Evolutionary conservation across 139 green algal genomes (phyloP), one percentile per base, ranked within the genome.

Genomic region (Pleodorina starrii): DNA sequence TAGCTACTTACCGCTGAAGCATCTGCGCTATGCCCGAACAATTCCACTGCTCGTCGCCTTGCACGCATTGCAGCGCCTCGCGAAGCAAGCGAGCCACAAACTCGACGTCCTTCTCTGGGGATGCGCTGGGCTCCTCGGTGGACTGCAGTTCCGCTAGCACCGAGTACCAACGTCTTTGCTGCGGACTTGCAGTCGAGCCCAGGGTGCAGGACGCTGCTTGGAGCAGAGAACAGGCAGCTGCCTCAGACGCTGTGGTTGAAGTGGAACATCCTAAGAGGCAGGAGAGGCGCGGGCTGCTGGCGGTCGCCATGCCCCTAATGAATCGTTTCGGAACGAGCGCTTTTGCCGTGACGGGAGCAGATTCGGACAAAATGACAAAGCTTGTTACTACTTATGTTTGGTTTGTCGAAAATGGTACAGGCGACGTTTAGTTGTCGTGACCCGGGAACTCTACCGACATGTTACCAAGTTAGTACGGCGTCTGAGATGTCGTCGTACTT

Each of bases 1-100:
- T 46, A 48, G 68, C 36, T 76, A 54, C 59, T 50, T 29, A 54
- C 43, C 81, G 82, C 32, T 79, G 44, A 29, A 88, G 66, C 44
- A 89, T 35, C 43, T 89, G 40, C 23, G 68, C 68, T 57, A 89
- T 89, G 14, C 84, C 84, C 19, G 69, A 83, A 48, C 84, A 79
- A 63, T 79, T 89, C 84, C 84, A 89, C 84, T 89, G 84, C 7
- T 89, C 69, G 69, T 89, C 84, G 17, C 36, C 69, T 32, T 54
- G 84, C 4, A 89, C 84, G 27, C 59, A 89, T 25, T 74, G 48
- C 69, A 89, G 50, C 29, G 84, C 84, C 48, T 89, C 84, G 1
- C 50, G 84, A 23, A 89, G 69, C 3, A 89, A 48, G 2, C n/a
- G 16, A 23, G 80, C 80, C n/a, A 86, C 80, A 40, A 42, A 2